phyloP scores from a whole-genome alignment of 2,329 filamentous ascomycete species.

The Calycina marina region DNA sequence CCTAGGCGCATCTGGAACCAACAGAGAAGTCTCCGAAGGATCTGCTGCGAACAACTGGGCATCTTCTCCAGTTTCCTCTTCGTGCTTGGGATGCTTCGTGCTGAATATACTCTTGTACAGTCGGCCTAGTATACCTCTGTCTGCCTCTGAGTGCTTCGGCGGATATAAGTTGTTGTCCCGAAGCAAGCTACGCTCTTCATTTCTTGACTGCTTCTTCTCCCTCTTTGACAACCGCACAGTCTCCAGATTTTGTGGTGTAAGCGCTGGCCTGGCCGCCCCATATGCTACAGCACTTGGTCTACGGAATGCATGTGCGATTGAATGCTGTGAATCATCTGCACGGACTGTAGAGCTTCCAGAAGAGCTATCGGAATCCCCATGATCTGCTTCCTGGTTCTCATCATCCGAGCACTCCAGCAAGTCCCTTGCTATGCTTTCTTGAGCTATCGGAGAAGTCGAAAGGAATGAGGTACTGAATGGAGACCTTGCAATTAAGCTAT shows the following conservation, averaged over 20 bases:
- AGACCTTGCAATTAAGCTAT: constrained; percentile 18
- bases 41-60: constrained; percentile 9
- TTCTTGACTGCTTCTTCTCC: constrained; percentile 40
- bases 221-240: constrained; percentile 33
- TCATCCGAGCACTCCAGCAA: constrained; percentile 49
- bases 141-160: constrained; percentile 34
- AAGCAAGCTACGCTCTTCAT: constrained; percentile 45
- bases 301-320: constrained; percentile 53
- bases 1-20: constrained; percentile 25
- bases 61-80: constrained; percentile 27
- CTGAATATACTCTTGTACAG: constrained; percentile 34
- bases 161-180: constrained; percentile 52
- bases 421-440: constrained; percentile 50
- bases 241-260: constrained; percentile 41
- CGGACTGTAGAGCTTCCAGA: constrained; percentile 24
- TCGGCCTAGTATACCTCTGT: constrained; percentile 24
- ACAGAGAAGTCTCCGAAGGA: constrained; percentile 26
- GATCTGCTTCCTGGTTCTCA: constrained; percentile 35
- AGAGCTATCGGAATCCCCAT: constrained; percentile 27
- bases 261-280: constrained; percentile 53
- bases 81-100: constrained; percentile 33
- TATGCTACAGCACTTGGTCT: constrained; percentile 65
- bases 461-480: constrained; percentile 31
- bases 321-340: constrained; percentile 26
- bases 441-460: constrained; percentile 49